Percentiles rank a stretch among this genome's conserved stretches.
Evolutionary conservation across 2,329 filamentous ascomycete genomes (phyloP).

Genomic region (Claviceps fusiformis): DNA sequence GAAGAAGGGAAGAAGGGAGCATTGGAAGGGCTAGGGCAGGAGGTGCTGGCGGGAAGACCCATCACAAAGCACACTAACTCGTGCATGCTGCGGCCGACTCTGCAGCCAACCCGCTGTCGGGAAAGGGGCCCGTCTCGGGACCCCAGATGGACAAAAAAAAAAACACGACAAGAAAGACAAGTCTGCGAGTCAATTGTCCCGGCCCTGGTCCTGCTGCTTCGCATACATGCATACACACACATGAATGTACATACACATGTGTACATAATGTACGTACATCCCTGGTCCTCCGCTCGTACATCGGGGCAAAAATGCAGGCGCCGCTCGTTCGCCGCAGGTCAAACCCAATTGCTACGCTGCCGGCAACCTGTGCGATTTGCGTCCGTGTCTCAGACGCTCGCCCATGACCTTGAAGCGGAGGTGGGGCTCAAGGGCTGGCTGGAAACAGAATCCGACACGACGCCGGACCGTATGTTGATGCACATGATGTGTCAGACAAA

Average conservation of each 20-base stretch:
- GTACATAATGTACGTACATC: background rate
- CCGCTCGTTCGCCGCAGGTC: background rate
- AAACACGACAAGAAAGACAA: background rate
- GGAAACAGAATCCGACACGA: background rate
- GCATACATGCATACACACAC: background rate
- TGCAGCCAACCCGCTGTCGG: conserved; percentile 22
- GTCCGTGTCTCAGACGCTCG: background rate
- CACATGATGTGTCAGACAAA: background rate
- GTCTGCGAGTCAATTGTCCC: background rate
- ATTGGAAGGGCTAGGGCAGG: conserved; percentile 1
- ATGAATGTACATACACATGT: background rate
- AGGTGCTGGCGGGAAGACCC: conserved; percentile 6
- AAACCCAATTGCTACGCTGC: background rate
- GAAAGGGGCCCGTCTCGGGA: conserved; percentile 20
- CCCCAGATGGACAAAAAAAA: conserved; percentile 13
- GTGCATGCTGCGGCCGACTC: conserved; percentile 26
- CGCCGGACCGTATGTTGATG: too few species aligned
- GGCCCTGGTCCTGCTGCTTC: too few species aligned
- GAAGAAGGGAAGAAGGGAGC: background rate
- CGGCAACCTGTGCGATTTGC: background rate
- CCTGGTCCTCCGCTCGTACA: background rate
- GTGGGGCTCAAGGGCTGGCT: background rate
- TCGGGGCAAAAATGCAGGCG: background rate
- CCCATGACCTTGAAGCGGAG: background rate
- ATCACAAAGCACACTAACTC: conserved; percentile 14